These are phyloP conservation scores for Pleurotus ostreatus DNA, from an alignment of 768 basidiomycete species.

Conservation along the genomic window DNA sequence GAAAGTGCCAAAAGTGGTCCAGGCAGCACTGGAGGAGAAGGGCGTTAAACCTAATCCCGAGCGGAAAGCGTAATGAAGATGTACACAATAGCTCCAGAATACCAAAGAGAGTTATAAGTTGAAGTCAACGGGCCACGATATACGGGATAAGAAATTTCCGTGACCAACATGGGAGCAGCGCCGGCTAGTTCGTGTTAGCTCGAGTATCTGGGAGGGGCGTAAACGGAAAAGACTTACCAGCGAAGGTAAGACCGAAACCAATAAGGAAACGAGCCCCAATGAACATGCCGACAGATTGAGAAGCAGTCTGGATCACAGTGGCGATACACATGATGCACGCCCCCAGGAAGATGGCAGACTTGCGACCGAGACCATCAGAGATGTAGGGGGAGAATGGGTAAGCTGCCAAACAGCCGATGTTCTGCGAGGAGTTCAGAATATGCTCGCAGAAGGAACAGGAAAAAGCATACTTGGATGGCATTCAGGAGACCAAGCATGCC, in stretches of 20 bases:
- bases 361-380: slow-evolving; percentile 70
- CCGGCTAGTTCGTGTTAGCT: slow-evolving; percentile 35
- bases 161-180: slow-evolving; percentile 80
- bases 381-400: slow-evolving; percentile 71
- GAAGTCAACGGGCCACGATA: slow-evolving; percentile 80
- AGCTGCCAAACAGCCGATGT: slow-evolving; percentile 63
- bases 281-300: slow-evolving; percentile 75
- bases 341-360: slow-evolving; percentile 61
- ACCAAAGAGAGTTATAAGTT: slow-evolving; percentile 83
- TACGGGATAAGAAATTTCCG: slow-evolving; percentile 81
- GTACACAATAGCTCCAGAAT: slow-evolving; percentile 74
- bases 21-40: slow-evolving; percentile 53
- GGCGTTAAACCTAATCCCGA: not conserved
- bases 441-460: not conserved
- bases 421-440: slow-evolving; percentile 31
- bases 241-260: slow-evolving; percentile 75
- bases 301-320: slow-evolving; percentile 64
- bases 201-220: not conserved
- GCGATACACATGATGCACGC: slow-evolving; percentile 68
- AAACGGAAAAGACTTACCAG: slow-evolving; percentile 30
- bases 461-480: slow-evolving; percentile 59
- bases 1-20: slow-evolving; percentile 82
- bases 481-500: slow-evolving; percentile 64
- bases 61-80: slow-evolving; percentile 18
- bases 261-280: slow-evolving; percentile 78